Base-by-base conservation (phyloP, 305 asterid genomes). In the Rubia peregrina region DNA sequence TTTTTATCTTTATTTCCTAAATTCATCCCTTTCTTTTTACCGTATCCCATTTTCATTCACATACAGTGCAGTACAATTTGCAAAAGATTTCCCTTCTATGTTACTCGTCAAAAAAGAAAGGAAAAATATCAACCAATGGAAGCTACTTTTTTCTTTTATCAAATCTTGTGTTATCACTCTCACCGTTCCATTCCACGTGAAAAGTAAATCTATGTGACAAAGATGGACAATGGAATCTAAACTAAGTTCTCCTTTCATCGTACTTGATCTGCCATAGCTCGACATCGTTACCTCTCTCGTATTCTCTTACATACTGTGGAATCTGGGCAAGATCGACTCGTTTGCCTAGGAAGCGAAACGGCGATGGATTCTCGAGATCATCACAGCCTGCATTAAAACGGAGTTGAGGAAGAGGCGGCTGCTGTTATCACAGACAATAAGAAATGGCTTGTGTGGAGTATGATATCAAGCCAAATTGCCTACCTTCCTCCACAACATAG, bases 201-300 rank as follows among this genome's bases (percentile, higher is more conserved):
- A 14, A n/a, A 51, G 9, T 51, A 7, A 33, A 6, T 9, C 71
- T 7, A 16, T 68, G 30, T 36, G 51, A 5, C 17, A 68, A 0
- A 19, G 61, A 14, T 48, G 56, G 56, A 48, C 19, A 49, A 16
- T 49, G 57, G 17, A 49, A 49, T 38, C 41, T 57, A 48, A 5
- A 53, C n/a, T 44, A 61, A 33, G 61, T 6, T n/a, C 30, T 42
- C 8, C 44, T 19, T 10, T 49, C 9, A 13, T 30, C 55, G 22
- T 87, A 81, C 82, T 79, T 83, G 49, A 93, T 90, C 81, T 83
- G 79, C 97, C 97, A 93, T 67, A 93, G 65, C 86, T 90, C 98
- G 6, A 90, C 92, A 30, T 88, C 92, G 16, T 72, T 78, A 71
- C 96, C 97, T 65, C 98, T 85, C 40, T 82, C 82, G 57, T 90